Percentiles rank a stretch among this genome's conserved stretches.
Evolutionary conservation across 306 rosid species (phyloP).

Genomic region (Casuarina glauca): DNA sequence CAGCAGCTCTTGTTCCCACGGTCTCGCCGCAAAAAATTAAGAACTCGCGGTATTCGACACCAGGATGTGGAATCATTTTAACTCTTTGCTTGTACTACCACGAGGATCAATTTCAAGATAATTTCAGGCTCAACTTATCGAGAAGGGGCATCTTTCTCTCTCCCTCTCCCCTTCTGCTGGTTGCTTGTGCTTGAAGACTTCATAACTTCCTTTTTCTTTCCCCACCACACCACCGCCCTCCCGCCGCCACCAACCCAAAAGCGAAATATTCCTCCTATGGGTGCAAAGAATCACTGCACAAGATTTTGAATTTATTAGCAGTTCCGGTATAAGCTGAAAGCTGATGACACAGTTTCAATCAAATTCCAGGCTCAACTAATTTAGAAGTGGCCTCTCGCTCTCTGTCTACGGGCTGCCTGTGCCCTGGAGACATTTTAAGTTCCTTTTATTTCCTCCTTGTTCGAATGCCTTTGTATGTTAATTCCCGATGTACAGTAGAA

Average conservation of each 20-base stretch:
- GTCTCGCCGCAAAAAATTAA: constrained; percentile 62
- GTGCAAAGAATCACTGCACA: too few relatives aligned
- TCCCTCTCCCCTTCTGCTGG: not conserved
- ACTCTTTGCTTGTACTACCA: not conserved
- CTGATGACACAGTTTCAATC: too few relatives aligned
- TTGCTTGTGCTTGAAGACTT: not conserved
- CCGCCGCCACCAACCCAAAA: too few relatives aligned
- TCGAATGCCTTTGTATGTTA: not conserved
- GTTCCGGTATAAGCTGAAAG: too few relatives aligned
- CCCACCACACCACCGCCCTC: too few relatives aligned
- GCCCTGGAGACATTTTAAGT: not conserved
- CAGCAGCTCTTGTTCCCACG: constrained; percentile 74
- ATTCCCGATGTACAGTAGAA: not conserved
- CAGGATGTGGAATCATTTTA: constrained; percentile 34
- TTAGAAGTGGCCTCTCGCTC: too few relatives aligned
- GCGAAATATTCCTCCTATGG: too few relatives aligned
- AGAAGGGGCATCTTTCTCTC: not conserved
- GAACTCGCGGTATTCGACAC: constrained; percentile 36
- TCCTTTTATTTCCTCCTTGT: not conserved
- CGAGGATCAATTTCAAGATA: not conserved
- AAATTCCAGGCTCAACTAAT: too few relatives aligned
- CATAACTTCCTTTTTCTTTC: too few relatives aligned
- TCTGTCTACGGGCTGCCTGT: too few relatives aligned
- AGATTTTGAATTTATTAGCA: too few relatives aligned
- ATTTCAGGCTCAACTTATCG: not conserved